Percentiles rank a stretch among this genome's conserved stretches.
Evolutionary conservation across 352 stramenopile species (phyloP).

Genomic region (Pelagophyceae sp.): DNA sequence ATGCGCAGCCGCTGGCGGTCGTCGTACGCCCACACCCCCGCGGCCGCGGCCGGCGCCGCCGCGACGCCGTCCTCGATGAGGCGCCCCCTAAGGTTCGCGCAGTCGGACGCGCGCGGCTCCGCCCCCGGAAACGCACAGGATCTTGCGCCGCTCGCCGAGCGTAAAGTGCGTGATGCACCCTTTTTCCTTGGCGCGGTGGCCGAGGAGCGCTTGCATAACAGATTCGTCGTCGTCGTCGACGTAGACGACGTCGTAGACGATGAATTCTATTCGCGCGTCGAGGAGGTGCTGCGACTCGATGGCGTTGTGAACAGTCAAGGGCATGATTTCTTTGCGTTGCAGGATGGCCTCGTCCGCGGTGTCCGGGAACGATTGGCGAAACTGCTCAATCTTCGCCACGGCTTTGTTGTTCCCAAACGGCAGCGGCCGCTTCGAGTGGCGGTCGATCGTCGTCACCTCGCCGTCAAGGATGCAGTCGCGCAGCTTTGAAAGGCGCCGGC

Average conservation of each 20-base stretch:
- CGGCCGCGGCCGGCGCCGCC: no score
- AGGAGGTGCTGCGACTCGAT: neutral
- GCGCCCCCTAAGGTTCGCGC: no score
- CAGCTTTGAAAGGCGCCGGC: neutral
- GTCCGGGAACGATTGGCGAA: neutral
- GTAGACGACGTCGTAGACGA: conserved; percentile 4
- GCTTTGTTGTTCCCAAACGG: neutral
- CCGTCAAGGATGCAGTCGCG: neutral
- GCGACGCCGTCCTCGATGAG: neutral
- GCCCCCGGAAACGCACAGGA: no score
- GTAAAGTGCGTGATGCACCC: neutral
- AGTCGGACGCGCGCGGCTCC: no score
- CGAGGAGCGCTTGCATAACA: neutral
- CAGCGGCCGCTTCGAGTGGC: neutral
- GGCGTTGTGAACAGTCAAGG: neutral
- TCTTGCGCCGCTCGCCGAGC: neutral
- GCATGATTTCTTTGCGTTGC: no score
- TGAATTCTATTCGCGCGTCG: neutral
- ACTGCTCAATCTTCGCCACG: neutral
- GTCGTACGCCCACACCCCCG: neutral
- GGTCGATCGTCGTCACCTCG: neutral
- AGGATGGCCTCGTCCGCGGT: neutral
- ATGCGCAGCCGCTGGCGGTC: neutral
- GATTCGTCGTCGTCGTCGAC: neutral
- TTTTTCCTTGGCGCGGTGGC: neutral